Conservation (phyloP, 228 moss, liverwort and hornwort species). For the Sphagnum magellanicum region DNA sequence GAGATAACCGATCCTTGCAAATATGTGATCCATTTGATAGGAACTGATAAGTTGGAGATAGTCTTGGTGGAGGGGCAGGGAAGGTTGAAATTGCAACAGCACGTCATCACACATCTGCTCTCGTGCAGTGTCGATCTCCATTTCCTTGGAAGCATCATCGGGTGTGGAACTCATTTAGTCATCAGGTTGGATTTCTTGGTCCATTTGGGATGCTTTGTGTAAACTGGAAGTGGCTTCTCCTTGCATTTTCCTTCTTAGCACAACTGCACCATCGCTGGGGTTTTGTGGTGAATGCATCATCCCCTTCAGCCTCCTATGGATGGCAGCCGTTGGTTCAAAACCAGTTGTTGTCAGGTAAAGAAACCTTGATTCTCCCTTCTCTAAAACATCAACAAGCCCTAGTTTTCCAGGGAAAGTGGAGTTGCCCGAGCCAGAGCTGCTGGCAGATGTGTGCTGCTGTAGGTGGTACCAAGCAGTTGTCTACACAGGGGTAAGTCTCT, state of each 20-base stretch:
- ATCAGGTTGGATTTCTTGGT: not conserved
- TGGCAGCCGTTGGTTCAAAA: not conserved
- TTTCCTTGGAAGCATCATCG: not conserved
- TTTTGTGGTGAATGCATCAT: slow-evolving; percentile 4
- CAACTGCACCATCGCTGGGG: not conserved
- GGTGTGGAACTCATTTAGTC: slow-evolving; percentile 5
- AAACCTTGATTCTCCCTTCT: slow-evolving; percentile 3
- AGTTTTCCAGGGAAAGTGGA: slow-evolving; percentile 10
- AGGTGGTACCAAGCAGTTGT: slow-evolving; percentile 18
- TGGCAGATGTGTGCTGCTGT: slow-evolving; percentile 20
- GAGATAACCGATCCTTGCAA: too few species aligned
- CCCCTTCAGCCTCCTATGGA: not conserved
- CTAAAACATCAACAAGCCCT: slow-evolving; percentile 11
- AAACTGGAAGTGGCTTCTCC: too few species aligned
- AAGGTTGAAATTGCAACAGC: slow-evolving; percentile 17
- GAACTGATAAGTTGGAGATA: slow-evolving; percentile 9
- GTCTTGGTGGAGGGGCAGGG: slow-evolving; percentile 12
- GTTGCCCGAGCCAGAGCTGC: slow-evolving; percentile 12
- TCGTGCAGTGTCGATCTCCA: slow-evolving; percentile 11
- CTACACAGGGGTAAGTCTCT: slow-evolving; percentile 22
- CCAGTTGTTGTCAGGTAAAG: slow-evolving; percentile 8
- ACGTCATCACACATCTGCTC: slow-evolving; percentile 8
- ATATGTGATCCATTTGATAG: too few species aligned
- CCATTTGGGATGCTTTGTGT: too few species aligned
- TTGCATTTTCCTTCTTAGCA: too few species aligned